Base-by-base conservation (phyloP, 208 protist genomes). In the Trypanosoma caninum region DNA sequence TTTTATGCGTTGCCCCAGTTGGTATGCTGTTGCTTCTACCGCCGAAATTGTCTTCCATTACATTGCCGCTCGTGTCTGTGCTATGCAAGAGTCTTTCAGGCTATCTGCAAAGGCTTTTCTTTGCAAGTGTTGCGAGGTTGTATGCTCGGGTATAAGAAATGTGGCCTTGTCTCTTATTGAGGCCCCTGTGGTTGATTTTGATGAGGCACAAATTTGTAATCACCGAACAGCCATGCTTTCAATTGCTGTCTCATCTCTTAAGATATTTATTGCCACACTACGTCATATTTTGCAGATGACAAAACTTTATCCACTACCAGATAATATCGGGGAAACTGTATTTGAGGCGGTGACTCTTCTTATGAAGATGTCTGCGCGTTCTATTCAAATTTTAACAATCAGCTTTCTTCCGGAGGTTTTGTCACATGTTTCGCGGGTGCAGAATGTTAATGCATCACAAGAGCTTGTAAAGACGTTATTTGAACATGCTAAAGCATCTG, bases 361-460 rank as follows among this genome's bases (percentile, higher is more conserved):
- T 6, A 91, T 94, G 84, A 65, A 87, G 67, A 56, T 92, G 47
- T 84, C 89, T 40, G 50, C 94, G 70, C 82, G 86, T 67, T 88
- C 84, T 18, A 80, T 91, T 44, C 86, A 91, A 62, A 84, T 94
- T 25, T 65, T 87, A 5, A 87, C 85, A 4, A 84, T 93, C 23
- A 83, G 80, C 9, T 60, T 96, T 31, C 70, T 96, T 22, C 82
- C 86, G 16, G 87, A 91, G 50, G 72, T 96, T 50, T 79, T 96
- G 33, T 71, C 81, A 25, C 82, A 90, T 61, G 72, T 96, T 31
- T 65, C 67, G 38, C 67, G 60, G 2, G 60, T 87, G 10, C 73
- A 47, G 10, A 83, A 92, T 38, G 50, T 65, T 11, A 76, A 54
- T 45, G 70, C 80, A 7, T 66, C 71, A 0, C 52, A 47, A 16